Conservation (phyloP, 805 yeast species). For the Candida gorgasii region DNA sequence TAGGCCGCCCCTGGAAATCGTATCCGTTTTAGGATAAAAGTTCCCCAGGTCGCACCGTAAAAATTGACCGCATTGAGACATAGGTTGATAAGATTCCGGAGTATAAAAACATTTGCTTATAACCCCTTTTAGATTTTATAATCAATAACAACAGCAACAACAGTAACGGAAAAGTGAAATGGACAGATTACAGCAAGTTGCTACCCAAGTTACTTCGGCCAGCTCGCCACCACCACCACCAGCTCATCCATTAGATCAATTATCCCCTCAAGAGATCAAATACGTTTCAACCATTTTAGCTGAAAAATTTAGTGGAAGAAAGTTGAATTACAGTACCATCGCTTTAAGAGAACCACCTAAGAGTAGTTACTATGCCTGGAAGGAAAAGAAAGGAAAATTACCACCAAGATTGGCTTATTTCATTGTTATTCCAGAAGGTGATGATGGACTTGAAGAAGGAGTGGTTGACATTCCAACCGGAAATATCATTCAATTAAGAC, state of each 20-base stretch:
- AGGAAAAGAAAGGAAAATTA: constrained; percentile 54
- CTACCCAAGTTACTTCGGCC: constrained; percentile 60
- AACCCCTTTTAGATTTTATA: not conserved
- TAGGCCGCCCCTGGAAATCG: not conserved
- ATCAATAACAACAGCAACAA: too few species aligned
- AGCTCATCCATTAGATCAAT: constrained; percentile 71
- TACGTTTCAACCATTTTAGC: constrained; percentile 55
- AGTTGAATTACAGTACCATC: constrained; percentile 63
- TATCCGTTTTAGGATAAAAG: not conserved
- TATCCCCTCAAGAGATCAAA: constrained; percentile 61
- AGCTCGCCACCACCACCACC: constrained; percentile 55
- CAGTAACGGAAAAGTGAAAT: too few species aligned
- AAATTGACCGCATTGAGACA: not conserved
- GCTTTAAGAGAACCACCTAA: constrained; percentile 73
- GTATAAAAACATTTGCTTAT: not conserved
- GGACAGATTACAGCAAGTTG: constrained; percentile 69
- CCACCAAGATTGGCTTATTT: constrained; percentile 72
- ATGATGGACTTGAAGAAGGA: constrained; percentile 70
- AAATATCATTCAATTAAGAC: constrained; percentile 47
- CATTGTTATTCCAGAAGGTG: constrained; percentile 59
- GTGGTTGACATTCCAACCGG: constrained; percentile 56
- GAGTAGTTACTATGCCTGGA: constrained; percentile 63
- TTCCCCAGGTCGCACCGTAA: not conserved
- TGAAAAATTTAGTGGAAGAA: constrained; percentile 45
- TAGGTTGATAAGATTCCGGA: not conserved